Evolutionary conservation across 106 monocot genomes (phyloP).

Genomic region (Allium fistulosum): DNA sequence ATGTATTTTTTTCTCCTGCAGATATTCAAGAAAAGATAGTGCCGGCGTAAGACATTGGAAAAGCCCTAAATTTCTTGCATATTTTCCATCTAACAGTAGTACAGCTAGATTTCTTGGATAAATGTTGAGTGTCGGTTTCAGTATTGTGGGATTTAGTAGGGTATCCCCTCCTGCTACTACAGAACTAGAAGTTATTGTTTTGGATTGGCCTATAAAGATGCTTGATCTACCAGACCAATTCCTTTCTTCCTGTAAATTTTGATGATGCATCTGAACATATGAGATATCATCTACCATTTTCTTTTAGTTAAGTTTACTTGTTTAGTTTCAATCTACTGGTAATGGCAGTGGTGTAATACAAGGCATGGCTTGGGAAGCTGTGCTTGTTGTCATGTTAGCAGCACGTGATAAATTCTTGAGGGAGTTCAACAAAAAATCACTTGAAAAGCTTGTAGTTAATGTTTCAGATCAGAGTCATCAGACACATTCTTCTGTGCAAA

Average conservation of each 20-base stretch:
- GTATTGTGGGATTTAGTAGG: slow-evolving; percentile 85
- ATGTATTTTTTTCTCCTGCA: slow-evolving; percentile 13
- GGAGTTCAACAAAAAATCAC: slow-evolving; percentile 32
- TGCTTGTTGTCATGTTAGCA: slow-evolving; percentile 64
- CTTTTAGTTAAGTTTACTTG: too few species aligned
- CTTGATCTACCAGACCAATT: slow-evolving; percentile 63
- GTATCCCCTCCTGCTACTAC: slow-evolving; percentile 78
- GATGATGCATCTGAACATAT: background rate
- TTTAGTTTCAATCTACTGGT: slow-evolving; percentile 25
- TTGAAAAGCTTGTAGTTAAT: slow-evolving; percentile 80
- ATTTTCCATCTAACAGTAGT: slow-evolving; percentile 82
- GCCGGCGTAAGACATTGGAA: slow-evolving; percentile 78
- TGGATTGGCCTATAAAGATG: slow-evolving; percentile 90
- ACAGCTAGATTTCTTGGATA: slow-evolving; percentile 84
- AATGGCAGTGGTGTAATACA: slow-evolving; percentile 76
- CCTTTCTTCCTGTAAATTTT: slow-evolving; percentile 52
- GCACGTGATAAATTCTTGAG: slow-evolving; percentile 69
- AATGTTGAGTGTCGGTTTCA: slow-evolving; percentile 78
- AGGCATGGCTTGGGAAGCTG: slow-evolving; percentile 76
- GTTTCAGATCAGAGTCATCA: slow-evolving; percentile 65
- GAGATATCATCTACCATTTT: background rate
- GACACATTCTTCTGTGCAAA: slow-evolving; percentile 71
- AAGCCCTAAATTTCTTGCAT: slow-evolving; percentile 71
- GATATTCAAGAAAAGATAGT: slow-evolving; percentile 70
- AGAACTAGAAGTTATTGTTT: slow-evolving; percentile 84